Evolutionary conservation across 1,284 basidiomycete genomes (phyloP).

Genomic region (Ceratobasidium papillatum): DNA sequence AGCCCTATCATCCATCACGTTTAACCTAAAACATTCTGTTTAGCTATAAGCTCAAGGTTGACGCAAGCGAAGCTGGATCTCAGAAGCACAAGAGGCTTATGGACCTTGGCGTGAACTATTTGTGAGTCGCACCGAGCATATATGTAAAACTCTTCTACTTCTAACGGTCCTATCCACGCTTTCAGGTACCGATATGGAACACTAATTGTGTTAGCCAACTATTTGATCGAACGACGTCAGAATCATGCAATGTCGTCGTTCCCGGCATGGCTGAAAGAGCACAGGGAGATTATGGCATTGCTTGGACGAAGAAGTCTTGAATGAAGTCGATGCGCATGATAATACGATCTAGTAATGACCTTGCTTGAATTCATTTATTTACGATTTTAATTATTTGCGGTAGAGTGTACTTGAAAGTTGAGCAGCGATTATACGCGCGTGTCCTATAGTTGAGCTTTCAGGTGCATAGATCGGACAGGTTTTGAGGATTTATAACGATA

Average conservation of each 20-base stretch:
- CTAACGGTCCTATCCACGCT: slow-evolving; percentile 36
- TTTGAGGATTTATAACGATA: slow-evolving; percentile 41
- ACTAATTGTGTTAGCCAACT: slow-evolving; percentile 95
- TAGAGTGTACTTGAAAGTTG: too few species aligned
- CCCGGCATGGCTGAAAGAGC: slow-evolving; percentile 83
- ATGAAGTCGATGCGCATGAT: slow-evolving; percentile 53
- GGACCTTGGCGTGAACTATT: slow-evolving; percentile 83
- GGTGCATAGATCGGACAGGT: neutral
- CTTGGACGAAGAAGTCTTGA: slow-evolving; percentile 79
- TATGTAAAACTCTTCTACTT: slow-evolving; percentile 35
- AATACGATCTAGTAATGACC: too few species aligned
- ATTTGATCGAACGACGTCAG: slow-evolving; percentile 78
- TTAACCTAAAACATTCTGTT: slow-evolving; percentile 14
- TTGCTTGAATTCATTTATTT: too few species aligned
- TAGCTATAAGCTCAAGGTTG: slow-evolving; percentile 91
- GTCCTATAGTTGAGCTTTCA: too few species aligned
- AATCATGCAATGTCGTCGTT: slow-evolving; percentile 61
- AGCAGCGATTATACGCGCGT: too few species aligned
- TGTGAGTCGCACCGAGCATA: slow-evolving; percentile 59
- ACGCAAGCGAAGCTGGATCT: slow-evolving; percentile 81
- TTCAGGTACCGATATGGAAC: slow-evolving; percentile 84
- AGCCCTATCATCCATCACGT: neutral
- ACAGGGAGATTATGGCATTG: slow-evolving; percentile 83
- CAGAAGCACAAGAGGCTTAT: slow-evolving; percentile 77
- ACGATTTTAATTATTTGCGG: too few species aligned